Conservation (phyloP, 306 rosid species). For the Benincasa hispida region DNA sequence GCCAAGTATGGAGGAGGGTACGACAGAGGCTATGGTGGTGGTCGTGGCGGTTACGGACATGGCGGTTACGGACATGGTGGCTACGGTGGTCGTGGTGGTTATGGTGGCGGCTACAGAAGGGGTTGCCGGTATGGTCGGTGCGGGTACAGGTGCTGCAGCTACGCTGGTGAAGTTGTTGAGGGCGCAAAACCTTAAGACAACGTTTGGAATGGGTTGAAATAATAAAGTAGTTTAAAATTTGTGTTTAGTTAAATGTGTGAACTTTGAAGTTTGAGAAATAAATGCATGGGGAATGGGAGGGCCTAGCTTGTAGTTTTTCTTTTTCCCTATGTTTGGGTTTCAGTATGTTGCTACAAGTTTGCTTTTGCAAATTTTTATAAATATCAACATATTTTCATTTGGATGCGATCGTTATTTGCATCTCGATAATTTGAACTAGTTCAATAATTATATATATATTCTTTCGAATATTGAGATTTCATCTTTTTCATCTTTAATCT, state of each 20-base stretch:
- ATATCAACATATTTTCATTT: neutral
- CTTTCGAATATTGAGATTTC: too few relatives aligned
- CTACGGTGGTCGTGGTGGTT: neutral
- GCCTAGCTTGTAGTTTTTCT: neutral
- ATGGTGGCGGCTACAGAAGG: conserved; percentile 1
- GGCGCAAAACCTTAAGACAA: neutral
- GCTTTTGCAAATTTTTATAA: neutral
- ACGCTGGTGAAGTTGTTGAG: neutral
- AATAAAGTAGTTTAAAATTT: neutral
- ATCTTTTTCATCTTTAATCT: too few relatives aligned
- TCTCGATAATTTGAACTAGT: too few relatives aligned
- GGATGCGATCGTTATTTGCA: too few relatives aligned
- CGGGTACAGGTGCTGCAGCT: conserved; percentile 29
- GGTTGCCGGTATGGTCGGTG: conserved; percentile 38
- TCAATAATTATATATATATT: too few relatives aligned
- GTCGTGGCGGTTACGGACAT: neutral
- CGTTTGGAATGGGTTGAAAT: neutral
- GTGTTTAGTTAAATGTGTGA: neutral
- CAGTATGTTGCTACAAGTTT: neutral
- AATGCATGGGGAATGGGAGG: neutral
- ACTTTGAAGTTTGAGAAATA: neutral
- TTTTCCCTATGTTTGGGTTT: neutral
- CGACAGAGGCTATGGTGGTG: neutral
- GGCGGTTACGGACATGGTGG: neutral
- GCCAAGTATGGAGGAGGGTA: conserved; percentile 5